These are phyloP conservation scores for Mixia osmundae DNA, from an alignment of 1,284 basidiomycete species.

Conservation along the genomic window DNA sequence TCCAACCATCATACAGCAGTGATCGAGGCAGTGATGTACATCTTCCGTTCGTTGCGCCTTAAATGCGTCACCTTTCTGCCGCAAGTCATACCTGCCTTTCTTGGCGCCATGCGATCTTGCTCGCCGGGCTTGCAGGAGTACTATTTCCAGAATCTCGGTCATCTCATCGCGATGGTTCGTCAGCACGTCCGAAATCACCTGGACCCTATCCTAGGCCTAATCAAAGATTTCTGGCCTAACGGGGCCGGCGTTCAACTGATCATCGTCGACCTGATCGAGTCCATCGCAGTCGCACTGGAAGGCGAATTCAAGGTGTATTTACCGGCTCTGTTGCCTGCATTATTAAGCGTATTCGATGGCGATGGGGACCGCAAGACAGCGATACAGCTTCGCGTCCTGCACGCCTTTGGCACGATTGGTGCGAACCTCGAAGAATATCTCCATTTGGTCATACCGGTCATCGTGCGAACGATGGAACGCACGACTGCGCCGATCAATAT, in stretches of 20 bases:
- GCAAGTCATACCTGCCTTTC: constrained; percentile 91
- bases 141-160: constrained; percentile 87
- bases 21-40: constrained; percentile 96
- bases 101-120: constrained; percentile 61
- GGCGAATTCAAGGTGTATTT: constrained; percentile 96
- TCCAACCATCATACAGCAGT: constrained; percentile 63
- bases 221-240: constrained; percentile 62
- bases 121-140: constrained; percentile 61
- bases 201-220: constrained; percentile 52
- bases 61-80: constrained; percentile 91
- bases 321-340: constrained; percentile 70
- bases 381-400: constrained; percentile 55
- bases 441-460: constrained; percentile 85
- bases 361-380: constrained; percentile 35
- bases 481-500: constrained; percentile 47
- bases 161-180: constrained; percentile 89
- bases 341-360: constrained; percentile 70
- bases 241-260: constrained; percentile 67
- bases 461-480: constrained; percentile 76
- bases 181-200: constrained; percentile 90
- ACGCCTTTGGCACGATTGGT: constrained; percentile 80
- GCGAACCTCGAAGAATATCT: constrained; percentile 94
- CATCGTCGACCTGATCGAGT: constrained; percentile 79
- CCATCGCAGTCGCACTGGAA: constrained; percentile 82
- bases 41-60: constrained; percentile 93